A percentile compares a stretch with the other conserved stretches of the same genome.
phyloP scores from a whole-genome alignment of 2,329 filamentous ascomycete species.

The Triangularia verruculosa region DNA sequence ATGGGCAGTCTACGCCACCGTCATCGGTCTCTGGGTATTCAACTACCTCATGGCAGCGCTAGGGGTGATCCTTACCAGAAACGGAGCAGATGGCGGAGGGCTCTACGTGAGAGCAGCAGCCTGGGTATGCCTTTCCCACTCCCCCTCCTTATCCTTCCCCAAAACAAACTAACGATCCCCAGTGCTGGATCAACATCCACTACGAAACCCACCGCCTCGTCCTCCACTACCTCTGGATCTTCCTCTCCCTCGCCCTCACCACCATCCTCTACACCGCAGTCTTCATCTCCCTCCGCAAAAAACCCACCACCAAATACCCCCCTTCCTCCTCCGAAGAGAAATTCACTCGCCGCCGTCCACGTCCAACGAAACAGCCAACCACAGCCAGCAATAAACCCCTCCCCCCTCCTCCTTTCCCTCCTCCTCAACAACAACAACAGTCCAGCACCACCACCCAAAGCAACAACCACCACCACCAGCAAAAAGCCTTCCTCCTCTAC shows the following conservation, averaged over 20 bases:
- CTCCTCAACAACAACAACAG: no score
- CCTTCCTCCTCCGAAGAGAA: constrained; percentile 16
- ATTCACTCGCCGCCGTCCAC: not conserved
- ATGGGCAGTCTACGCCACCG: constrained; percentile 40
- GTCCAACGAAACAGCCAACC: not conserved
- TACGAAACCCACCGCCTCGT: constrained; percentile 53
- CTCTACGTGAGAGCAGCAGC: constrained; percentile 54
- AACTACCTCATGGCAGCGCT: constrained; percentile 46
- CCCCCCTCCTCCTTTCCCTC: constrained; percentile 8
- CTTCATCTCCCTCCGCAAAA: constrained; percentile 34
- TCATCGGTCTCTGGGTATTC: constrained; percentile 48
- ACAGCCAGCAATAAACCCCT: constrained; percentile 2
- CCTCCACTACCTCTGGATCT: constrained; percentile 64
- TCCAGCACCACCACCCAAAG: constrained; percentile 10
- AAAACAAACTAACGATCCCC: not conserved
- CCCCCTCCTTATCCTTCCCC: not conserved
- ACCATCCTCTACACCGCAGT: constrained; percentile 38
- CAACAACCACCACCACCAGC: constrained; percentile 28
- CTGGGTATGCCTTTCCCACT: constrained; percentile 40
- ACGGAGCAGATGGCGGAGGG: constrained; percentile 29
- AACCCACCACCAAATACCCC: not conserved
- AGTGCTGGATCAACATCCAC: constrained; percentile 60
- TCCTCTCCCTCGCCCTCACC: constrained; percentile 37
- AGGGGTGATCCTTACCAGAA: constrained; percentile 31
- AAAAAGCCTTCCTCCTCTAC: constrained; percentile 54